Evolutionary conservation across 2,329 filamentous ascomycete genomes (phyloP).

Genomic region (Chaetomium globosum): DNA sequence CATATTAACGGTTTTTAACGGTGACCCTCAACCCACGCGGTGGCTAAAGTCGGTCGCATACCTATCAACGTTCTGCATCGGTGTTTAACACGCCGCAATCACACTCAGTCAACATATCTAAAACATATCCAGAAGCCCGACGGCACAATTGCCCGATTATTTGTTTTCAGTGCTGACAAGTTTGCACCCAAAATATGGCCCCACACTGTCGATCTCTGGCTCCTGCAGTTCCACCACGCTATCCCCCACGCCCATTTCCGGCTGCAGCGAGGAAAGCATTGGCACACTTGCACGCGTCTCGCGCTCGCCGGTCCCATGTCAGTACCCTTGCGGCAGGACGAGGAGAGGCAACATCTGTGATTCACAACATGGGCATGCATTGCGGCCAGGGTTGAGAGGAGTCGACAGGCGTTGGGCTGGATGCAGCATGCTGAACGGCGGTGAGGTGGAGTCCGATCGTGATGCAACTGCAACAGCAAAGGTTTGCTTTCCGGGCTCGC

Average conservation of each 20-base stretch:
- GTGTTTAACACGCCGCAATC: not conserved
- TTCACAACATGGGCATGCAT: slow-evolving; percentile 10
- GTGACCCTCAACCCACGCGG: not conserved
- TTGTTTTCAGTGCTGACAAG: slow-evolving; percentile 12
- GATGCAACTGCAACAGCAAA: not conserved
- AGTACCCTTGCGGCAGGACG: not conserved
- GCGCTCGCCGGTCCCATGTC: not conserved
- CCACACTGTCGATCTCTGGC: slow-evolving; percentile 6
- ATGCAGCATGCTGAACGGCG: slow-evolving; percentile 10
- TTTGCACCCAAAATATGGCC: slow-evolving; percentile 9
- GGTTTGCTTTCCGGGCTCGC: slow-evolving; percentile 16
- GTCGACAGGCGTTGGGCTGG: not conserved
- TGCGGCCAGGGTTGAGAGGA: not conserved
- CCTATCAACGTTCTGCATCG: no score
- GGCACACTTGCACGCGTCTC: not conserved
- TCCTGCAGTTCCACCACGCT: not conserved
- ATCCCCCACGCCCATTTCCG: slow-evolving; percentile 17
- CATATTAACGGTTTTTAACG: slow-evolving; percentile 1
- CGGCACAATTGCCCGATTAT: not conserved
- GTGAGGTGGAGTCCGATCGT: slow-evolving; percentile 11
- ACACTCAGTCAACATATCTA: not conserved
- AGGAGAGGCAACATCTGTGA: slow-evolving; percentile 1
- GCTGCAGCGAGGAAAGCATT: not conserved
- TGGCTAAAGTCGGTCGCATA: not conserved
- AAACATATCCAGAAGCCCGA: not conserved